Evolutionary conservation across 1,139 yeast genomes (phyloP).

Genomic region (Pichia sp.): DNA sequence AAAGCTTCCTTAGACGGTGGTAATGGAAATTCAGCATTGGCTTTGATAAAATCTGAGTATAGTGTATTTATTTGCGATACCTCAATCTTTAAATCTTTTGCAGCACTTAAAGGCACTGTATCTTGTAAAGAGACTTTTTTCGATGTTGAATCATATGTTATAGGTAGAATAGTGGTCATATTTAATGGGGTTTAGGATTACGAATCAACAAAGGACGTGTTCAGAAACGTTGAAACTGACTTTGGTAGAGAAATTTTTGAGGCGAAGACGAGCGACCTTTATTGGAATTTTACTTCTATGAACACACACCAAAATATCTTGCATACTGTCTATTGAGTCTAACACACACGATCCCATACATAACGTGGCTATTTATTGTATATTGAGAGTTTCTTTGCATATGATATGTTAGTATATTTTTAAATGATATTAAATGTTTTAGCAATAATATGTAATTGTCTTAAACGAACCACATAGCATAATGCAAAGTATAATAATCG

Average conservation of each 20-base stretch:
- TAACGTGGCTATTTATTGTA: no score
- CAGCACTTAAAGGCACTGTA: conserved; percentile 16
- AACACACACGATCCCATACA: no score
- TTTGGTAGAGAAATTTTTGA: no score
- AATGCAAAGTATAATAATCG: no score
- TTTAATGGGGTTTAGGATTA: background rate
- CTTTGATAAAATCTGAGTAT: conserved; percentile 50
- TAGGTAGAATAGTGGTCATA: conserved; percentile 22
- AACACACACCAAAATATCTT: no score
- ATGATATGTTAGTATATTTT: no score
- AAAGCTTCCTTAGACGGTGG: conserved; percentile 46
- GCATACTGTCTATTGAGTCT: no score
- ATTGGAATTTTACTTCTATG: no score
- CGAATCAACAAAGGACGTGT: background rate
- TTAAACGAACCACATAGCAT: no score
- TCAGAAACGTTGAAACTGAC: background rate
- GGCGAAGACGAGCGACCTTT: background rate
- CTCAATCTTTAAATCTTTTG: conserved; percentile 39
- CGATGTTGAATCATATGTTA: conserved; percentile 26
- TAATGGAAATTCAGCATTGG: conserved; percentile 66
- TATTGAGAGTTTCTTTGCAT: no score
- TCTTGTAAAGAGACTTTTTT: conserved; percentile 25
- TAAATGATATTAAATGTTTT: no score
- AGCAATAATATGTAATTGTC: no score
- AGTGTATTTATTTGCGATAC: conserved; percentile 59